Evolutionary conservation across 2,329 filamentous ascomycete genomes (phyloP), one percentile per base, ranked within the genome.

Genomic region (Fonsecaea pugnacius): DNA sequence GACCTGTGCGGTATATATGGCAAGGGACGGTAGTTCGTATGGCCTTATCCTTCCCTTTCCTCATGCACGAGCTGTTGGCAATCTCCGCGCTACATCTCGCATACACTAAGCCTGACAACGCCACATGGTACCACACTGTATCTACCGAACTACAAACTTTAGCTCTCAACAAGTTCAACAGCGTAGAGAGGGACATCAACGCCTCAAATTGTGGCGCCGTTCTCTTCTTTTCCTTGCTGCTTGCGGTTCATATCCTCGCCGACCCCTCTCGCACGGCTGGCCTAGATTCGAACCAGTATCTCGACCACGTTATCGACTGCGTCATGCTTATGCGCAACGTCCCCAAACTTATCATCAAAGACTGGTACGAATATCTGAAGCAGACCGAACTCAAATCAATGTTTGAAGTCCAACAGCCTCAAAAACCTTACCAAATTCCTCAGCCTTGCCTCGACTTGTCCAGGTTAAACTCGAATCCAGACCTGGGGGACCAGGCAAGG

Each of bases 81-180:
- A 59, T 71, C 51, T 68, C 71, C 1, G 68, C 71, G n/a, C 60
- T 72, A 2, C 71, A 72, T 63, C 65, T 72, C n/a, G 57, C 57
- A 6, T 53, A 70, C 61, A 51, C 64, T 33, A 56, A 55, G 14
- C 56, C 58, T 27, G 62, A 56, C 7, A 21, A 55, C 16, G 35
- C 56, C 27, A 16, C 36, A 18, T 56, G 51, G 56, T 67, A 64
- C 35, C 43, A 61, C n/a, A 62, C 55, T 4, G 48, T 35, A 24
- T 58, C 64, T 24, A 67, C 57, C 4, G 64, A 67, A 46, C 58
- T 67, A 18, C 64, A 67, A n/a, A 65, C 48, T 30, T 50, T 53
- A 16, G 64, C 64, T 10, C 62, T 67, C 48, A 53, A 67, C n/a
- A 30, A 40, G 21, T 38, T 67, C 59, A 55, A 67, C 51, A 55